Evolutionary conservation across 2,329 filamentous ascomycete genomes (phyloP), one percentile per base, ranked within the genome.

Genomic region (Hymenoscyphus infarciens): DNA sequence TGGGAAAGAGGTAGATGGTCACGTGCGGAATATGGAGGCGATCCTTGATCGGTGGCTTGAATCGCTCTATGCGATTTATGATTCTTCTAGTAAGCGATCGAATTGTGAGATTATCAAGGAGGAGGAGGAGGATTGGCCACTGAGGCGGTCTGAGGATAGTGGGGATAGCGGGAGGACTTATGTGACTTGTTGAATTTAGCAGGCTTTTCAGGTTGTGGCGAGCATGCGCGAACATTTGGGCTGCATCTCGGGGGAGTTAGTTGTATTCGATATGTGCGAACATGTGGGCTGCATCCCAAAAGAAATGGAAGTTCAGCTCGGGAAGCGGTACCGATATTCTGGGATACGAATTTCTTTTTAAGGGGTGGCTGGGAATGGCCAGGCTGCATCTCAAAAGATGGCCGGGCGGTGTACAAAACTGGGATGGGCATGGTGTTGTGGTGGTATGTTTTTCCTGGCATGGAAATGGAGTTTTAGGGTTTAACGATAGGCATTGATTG

Each of bases 51-150:
- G 69, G 27, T 73, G 72, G 72, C 60, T 73, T 1, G 57, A 70
- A 11, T 70, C 70, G 5, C 54, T 73, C 3, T 71, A 72, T 67
- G 63, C 67, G 19, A 62, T 73, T 2, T 73, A 73, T 61, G 71
- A 71, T 52, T 64, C 60, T 8, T 62, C 66, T 33, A 61, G 66
- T 22, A 60, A 65, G 45, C 53, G 62, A 27, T 42, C 19, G 15
- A 31, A n/a, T 4, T 57, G 42, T 33, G 57, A 57, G 39, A 45
- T 52, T n/a, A 58, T 61, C 13, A 33, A 57, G 11, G 54, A 61
- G 11, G 62, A 63, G 31, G 62, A 57, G 31, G 57, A 60, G 11
- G 52, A 63, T 15, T 56, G 54, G 57, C 42, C 38, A 75, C 72
- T 2, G 65, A 73, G 25, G 61, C 63, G 56, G 11, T 62, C 60